A percentile compares a stretch with the other conserved stretches of the same genome.
Evolutionary conservation across 257 asterid species (phyloP).

Genomic region (Pogostemon cablin): DNA sequence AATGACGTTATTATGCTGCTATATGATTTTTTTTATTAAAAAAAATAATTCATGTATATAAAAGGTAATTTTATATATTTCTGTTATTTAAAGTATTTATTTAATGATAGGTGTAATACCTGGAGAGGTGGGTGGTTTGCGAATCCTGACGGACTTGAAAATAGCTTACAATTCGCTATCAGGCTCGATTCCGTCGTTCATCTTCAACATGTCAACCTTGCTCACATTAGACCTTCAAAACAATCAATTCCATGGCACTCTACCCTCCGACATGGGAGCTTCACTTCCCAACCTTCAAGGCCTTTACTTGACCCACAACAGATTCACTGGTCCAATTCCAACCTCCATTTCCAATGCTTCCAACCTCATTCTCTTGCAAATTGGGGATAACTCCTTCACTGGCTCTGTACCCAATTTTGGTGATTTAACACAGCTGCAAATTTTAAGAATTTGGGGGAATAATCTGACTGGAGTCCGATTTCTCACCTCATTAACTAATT

Average conservation of each 20-base stretch:
- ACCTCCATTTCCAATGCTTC: slow-evolving; percentile 40
- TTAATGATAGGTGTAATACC: slow-evolving; percentile 46
- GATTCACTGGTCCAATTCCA: slow-evolving; percentile 28
- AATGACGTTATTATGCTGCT: no score
- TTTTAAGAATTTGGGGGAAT: slow-evolving; percentile 14
- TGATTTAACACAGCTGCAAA: slow-evolving; percentile 22
- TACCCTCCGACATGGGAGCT: slow-evolving; percentile 18
- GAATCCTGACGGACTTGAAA: neutral
- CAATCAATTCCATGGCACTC: slow-evolving; percentile 24
- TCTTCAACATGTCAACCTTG: slow-evolving; percentile 34
- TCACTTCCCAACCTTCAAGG: slow-evolving; percentile 31
- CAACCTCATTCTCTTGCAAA: slow-evolving; percentile 21
- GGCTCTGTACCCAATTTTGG: slow-evolving; percentile 46
- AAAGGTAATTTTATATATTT: no score
- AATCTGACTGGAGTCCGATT: slow-evolving; percentile 34
- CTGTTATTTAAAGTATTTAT: no score
- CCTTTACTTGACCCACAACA: slow-evolving; percentile 24
- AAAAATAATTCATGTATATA: no score
- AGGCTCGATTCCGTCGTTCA: slow-evolving; percentile 26
- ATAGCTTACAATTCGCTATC: neutral
- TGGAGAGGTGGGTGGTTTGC: neutral
- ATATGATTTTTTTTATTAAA: no score
- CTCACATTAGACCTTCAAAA: neutral
- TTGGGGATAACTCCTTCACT: slow-evolving; percentile 30
- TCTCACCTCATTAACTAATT: slow-evolving; percentile 39